phyloP scores from a whole-genome alignment of 768 basidiomycete genomes.

The Lactifluus piperatus region DNA sequence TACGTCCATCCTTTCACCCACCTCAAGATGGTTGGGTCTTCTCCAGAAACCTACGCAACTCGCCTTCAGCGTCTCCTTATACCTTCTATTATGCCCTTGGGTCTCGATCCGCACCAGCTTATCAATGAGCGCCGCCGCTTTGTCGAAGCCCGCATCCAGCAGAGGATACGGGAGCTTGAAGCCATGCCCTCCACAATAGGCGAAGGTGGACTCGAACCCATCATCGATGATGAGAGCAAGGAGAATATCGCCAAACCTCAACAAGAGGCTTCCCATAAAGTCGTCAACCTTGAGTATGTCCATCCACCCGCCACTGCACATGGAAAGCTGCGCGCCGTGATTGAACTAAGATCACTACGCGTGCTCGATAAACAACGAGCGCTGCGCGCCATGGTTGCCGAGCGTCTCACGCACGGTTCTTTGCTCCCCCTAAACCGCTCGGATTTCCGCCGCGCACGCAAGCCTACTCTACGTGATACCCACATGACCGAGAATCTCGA shows the following conservation, averaged over 20 bases:
- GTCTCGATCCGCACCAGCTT: constrained; percentile 87
- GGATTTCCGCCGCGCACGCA: constrained; percentile 82
- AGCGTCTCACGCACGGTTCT: constrained; percentile 80
- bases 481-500: constrained; percentile 85
- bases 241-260: constrained; percentile 29
- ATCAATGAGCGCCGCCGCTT: constrained; percentile 88
- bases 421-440: constrained; percentile 85
- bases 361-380: constrained; percentile 88
- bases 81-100: constrained; percentile 83
- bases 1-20: constrained; percentile 79
- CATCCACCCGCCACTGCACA: constrained; percentile 58
- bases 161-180: constrained; percentile 84
- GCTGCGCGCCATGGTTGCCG: constrained; percentile 76
- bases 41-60: constrained; percentile 56
- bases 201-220: constrained; percentile 56
- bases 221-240: constrained; percentile 32
- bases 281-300: constrained; percentile 26
- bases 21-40: constrained; percentile 51
- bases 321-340: constrained; percentile 81
- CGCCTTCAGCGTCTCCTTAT: constrained; percentile 75
- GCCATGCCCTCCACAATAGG: constrained; percentile 71
- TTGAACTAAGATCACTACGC: constrained; percentile 86
- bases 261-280: constrained; percentile 12
- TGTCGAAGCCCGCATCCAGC: constrained; percentile 80
- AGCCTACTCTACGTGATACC: constrained; percentile 82